A percentile compares a stretch with the other conserved stretches of the same genome.
Conservation (phyloP, 2,329 filamentous ascomycete genomes). For the Elsinoe arachidis region DNA sequence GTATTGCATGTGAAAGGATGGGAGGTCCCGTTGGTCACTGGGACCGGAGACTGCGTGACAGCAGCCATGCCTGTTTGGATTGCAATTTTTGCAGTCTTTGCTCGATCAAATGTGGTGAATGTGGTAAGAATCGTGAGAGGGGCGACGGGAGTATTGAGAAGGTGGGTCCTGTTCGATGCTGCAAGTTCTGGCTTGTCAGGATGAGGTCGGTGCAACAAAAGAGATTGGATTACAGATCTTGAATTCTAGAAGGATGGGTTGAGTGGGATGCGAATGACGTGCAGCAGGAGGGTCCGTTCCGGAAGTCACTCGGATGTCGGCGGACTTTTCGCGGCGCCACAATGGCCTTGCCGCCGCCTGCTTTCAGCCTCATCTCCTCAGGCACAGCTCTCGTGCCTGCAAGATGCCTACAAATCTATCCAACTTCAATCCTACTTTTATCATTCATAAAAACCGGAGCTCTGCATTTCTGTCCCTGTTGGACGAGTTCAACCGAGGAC, state of each 20-base stretch:
- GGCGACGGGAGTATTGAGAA: too few species aligned
- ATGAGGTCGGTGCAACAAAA: not conserved
- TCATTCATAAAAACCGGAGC: too few species aligned
- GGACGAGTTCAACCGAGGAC: too few species aligned
- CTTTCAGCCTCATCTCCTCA: not conserved
- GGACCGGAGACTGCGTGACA: slow-evolving; percentile 3
- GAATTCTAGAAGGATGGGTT: slow-evolving; percentile 5
- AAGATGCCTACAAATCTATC: too few species aligned
- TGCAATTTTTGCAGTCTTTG: not conserved
- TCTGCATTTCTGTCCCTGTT: too few species aligned
- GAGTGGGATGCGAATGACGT: slow-evolving; percentile 3
- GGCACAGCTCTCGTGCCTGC: not conserved
- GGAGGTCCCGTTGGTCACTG: slow-evolving; percentile 31
- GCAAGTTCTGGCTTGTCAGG: too few species aligned
- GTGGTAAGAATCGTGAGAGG: too few species aligned
- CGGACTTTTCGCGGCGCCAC: not conserved
- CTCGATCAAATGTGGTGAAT: too few species aligned
- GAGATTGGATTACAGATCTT: slow-evolving; percentile 7
- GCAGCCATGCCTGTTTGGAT: slow-evolving; percentile 5
- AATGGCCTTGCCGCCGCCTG: too few species aligned
- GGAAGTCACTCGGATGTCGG: not conserved
- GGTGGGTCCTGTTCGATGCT: too few species aligned
- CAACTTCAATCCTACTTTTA: too few species aligned
- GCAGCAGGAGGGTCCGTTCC: not conserved
- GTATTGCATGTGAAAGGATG: slow-evolving; percentile 98